Percentiles rank a stretch among this genome's conserved stretches.
phyloP scores from a whole-genome alignment of 2,329 filamentous ascomycete species.

The Venturia effusa region DNA sequence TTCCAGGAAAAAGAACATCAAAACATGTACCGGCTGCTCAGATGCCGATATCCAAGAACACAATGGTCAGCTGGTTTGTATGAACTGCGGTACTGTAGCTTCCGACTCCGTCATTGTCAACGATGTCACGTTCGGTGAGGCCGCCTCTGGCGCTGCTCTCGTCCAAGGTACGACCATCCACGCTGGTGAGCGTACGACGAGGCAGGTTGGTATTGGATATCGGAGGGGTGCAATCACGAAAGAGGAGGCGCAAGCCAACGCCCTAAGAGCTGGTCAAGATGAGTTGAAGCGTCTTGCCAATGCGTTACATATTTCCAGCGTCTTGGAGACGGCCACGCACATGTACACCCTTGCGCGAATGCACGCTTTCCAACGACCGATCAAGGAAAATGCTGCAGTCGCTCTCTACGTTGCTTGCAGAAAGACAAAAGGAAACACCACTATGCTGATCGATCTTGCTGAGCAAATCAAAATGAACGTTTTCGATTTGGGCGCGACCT shows the following conservation, averaged over 20 bases:
- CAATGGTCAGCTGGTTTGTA: conserved; percentile 44
- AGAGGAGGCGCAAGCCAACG: conserved; percentile 52
- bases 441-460: conserved; percentile 93
- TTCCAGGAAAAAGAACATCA: not conserved
- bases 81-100: conserved; percentile 73
- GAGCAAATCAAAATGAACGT: conserved; percentile 77
- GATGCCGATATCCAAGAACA: conserved; percentile 3
- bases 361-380: conserved; percentile 8
- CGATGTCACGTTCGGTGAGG: conserved; percentile 86
- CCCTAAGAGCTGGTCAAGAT: conserved; percentile 30
- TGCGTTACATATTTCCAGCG: conserved; percentile 2
- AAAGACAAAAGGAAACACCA: conserved; percentile 63
- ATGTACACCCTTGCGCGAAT: conserved; percentile 9
- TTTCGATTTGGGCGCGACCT: conserved; percentile 80
- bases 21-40: not conserved
- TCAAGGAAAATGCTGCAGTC: conserved; percentile 50
- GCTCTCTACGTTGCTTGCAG: conserved; percentile 85
- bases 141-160: conserved; percentile 70
- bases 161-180: conserved; percentile 85
- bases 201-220: conserved; percentile 42
- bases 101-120: conserved; percentile 83
- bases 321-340: not conserved
- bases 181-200: conserved; percentile 72
- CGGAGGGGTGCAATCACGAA: conserved; percentile 37
- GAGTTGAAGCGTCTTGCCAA: conserved; percentile 30